Evolutionary conservation across 2,329 filamentous ascomycete species (phyloP), one percentile per base, ranked within the genome.

Genomic region (Clonostachys byssicola): DNA sequence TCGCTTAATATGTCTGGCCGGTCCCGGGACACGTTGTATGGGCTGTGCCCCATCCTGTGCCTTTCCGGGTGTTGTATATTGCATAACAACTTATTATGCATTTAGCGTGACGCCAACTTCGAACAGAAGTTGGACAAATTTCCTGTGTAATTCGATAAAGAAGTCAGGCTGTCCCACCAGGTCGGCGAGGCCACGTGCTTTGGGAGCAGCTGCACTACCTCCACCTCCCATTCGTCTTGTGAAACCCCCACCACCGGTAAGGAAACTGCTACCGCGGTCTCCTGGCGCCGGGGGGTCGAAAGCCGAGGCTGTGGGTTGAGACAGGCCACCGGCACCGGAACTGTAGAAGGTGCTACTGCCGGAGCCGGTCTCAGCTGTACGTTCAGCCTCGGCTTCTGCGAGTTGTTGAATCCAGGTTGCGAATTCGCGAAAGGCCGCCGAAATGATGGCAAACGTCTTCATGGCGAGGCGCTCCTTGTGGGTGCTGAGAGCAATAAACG

Each of bases 161-260:
- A 87, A 83, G 58, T 86, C 83, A 5, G 83, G 81, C 54, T 81
- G 68, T 17, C 83, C 83, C 30, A 85, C 80, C 39, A 87, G 69
- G 63, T 87, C 83, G 1, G 83, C 80, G 43, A 87, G 66, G 4
- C 83, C 82, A 39, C 80, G 75, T 38, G 81, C 74, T 53, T 78
- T 81, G 40, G 78, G 70, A 18, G 75, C 71, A 33, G 80, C 74
- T 34, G 77, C 77, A 41, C 77, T 74, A 16, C 77, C 79, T 0
- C 75, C 77, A 43, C 73, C 73, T 30, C 76, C 78, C 73, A 81
- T 81, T 33, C 81, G 72, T 49, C 80, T 71, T 44, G 78, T 73
- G 56, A 83, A 74, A 38, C 77, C 78, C 52, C 75, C 72, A 14
- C 78, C 77, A 30, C 77, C 75, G 16, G 73, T 74, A 41, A 82